Base-by-base conservation (phyloP, 768 basidiomycete genomes). In the Termitomyces sp. region DNA sequence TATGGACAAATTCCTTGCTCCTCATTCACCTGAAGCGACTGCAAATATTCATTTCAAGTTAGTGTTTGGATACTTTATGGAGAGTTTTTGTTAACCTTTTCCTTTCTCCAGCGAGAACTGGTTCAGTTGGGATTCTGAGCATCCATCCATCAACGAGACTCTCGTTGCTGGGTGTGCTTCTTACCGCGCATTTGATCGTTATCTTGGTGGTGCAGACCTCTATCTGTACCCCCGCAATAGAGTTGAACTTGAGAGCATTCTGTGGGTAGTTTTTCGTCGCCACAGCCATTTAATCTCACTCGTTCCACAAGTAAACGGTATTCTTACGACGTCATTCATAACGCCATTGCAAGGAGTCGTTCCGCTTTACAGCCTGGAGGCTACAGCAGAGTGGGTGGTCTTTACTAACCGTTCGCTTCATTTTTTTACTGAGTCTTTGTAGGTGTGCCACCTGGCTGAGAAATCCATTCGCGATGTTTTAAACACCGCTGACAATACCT, bases 291-390 rank as follows among this genome's bases (percentile, higher is more conserved):
- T 53, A 36, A 57, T 34, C 59, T 60, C 52, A 52, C 54, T 43
- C 57, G 31, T 53, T 57, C 32, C 47, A 20, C 24, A 67, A 92
- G 90, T 58, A 79, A 84, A 56, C 78, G 89, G 66, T 92, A 92
- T 65, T 81, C 87, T 0, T 84, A 88, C 64, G 90, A 92, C 61
- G 82, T 85, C 12, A 89, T 92, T 55, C 91, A 92, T 69, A 92
- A 92, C 65, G 81, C 83, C 9, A 89, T 92, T 65, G 76, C 90
- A 18, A 79, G 79, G 57, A 85, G 87, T 64, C 85, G 85, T 46
- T 81, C 83, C 20, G 73, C 82, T 18, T 74, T 90, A 16, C 79
- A 84, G 59, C 76, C 80, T 1, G 83, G 78, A 29, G 78, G 79
- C 16, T 81, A 79, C 60, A 75, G 75, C 61, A 71, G 79, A 60